Evolutionary conservation across 176 grass and related monocot species (phyloP).

Genomic region (Oryza nivara): DNA sequence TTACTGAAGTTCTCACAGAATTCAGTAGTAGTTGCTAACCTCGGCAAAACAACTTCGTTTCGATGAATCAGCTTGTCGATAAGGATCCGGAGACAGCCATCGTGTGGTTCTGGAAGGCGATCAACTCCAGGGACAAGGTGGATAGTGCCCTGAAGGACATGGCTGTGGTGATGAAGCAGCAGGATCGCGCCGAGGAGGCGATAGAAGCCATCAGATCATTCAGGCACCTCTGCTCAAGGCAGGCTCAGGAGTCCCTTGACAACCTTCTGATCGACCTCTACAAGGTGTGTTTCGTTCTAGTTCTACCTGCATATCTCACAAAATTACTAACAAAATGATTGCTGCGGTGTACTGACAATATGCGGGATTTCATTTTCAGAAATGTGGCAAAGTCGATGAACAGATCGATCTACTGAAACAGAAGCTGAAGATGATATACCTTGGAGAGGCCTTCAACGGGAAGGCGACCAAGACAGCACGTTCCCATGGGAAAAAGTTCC

Average conservation of each 20-base stretch:
- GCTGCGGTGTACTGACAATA: neutral
- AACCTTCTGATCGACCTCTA: conserved; percentile 97
- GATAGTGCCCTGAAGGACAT: conserved; percentile 95
- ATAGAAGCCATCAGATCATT: conserved; percentile 89
- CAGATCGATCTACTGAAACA: conserved; percentile 91
- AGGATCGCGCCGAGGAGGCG: conserved; percentile 69
- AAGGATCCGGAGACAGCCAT: conserved; percentile 75
- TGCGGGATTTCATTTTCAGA: conserved; percentile 43
- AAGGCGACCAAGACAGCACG: conserved; percentile 86
- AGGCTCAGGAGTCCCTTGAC: conserved; percentile 85
- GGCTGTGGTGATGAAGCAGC: conserved; percentile 89
- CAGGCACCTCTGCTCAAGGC: conserved; percentile 85
- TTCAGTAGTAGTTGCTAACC: neutral
- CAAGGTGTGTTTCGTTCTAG: conserved; percentile 53
- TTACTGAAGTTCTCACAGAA: neutral
- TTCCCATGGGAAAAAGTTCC: conserved; percentile 97
- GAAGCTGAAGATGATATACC: conserved; percentile 86
- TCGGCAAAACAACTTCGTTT: neutral
- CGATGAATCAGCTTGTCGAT: conserved; percentile 68
- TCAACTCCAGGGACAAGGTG: conserved; percentile 80
- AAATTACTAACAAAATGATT: neutral
- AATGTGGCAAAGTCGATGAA: conserved; percentile 79
- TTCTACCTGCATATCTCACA: neutral
- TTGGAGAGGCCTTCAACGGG: conserved; percentile 86
- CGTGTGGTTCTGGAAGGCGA: conserved; percentile 96